These are phyloP conservation scores for Daedalea quercina DNA, from an alignment of 768 basidiomycete species.

Conservation along the genomic window DNA sequence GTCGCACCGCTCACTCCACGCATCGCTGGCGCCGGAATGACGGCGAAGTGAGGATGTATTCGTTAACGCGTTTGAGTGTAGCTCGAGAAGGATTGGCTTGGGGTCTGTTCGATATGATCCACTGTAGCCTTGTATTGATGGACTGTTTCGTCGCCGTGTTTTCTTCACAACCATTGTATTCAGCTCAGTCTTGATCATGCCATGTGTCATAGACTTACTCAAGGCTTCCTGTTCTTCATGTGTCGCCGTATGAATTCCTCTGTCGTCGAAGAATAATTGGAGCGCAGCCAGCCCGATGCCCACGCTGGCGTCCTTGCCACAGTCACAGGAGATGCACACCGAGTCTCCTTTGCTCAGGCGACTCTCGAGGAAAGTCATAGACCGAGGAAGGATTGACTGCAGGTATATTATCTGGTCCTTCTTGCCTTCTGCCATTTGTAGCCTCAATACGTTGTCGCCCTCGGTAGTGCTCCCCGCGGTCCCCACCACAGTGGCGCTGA, in stretches of 20 bases:
- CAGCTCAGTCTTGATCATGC: background rate
- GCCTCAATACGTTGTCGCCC: constrained; percentile 7
- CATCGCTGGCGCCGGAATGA: constrained; percentile 7
- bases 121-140: constrained; percentile 73
- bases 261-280: constrained; percentile 50
- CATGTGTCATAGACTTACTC: background rate
- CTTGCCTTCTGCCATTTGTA: constrained; percentile 18
- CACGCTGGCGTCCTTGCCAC: constrained; percentile 55
- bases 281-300: constrained; percentile 58
- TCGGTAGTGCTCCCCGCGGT: background rate
- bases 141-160: constrained; percentile 43
- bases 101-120: constrained; percentile 74
- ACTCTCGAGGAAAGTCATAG: constrained; percentile 38
- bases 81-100: constrained; percentile 78
- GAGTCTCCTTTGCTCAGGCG: constrained; percentile 30
- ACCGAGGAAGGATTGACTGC: constrained; percentile 38
- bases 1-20: background rate
- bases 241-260: constrained; percentile 27
- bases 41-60: constrained; percentile 50
- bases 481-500: constrained; percentile 11
- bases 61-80: constrained; percentile 75
- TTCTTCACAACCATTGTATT: background rate
- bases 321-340: constrained; percentile 47
- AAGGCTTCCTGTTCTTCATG: background rate
- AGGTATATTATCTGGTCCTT: constrained; percentile 25